These are phyloP conservation scores for Mycena sanguinolenta DNA, from an alignment of 768 basidiomycete genomes.

Conservation along the genomic window DNA sequence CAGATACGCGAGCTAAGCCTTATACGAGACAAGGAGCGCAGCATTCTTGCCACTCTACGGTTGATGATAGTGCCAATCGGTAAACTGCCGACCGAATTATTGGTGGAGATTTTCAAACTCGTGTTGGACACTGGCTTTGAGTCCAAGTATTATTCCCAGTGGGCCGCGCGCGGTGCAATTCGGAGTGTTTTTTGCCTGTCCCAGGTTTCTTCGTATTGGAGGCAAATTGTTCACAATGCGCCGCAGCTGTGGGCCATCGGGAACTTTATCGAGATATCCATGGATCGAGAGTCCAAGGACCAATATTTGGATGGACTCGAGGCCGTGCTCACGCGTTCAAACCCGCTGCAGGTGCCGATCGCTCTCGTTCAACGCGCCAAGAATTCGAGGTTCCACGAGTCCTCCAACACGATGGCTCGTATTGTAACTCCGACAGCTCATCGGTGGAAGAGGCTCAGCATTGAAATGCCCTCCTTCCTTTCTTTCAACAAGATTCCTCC, in stretches of 20 bases:
- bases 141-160: neutral
- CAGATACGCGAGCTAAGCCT: neutral
- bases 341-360: neutral
- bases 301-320: neutral
- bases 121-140: neutral
- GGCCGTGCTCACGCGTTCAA: neutral
- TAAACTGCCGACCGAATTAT: too few relatives aligned
- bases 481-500: neutral
- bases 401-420: too few relatives aligned
- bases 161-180: neutral
- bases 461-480: neutral
- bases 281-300: neutral
- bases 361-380: neutral
- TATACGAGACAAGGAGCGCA: conserved; percentile 1
- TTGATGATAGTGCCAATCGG: too few relatives aligned
- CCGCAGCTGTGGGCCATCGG: conserved; percentile 12
- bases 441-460: conserved; percentile 1
- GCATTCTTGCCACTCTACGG: neutral
- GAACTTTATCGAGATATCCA: neutral
- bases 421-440: neutral
- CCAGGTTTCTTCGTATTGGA: conserved; percentile 26
- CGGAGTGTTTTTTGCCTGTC: conserved; percentile 3
- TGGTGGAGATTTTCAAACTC: too few relatives aligned
- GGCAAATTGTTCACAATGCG: too few relatives aligned
- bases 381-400: too few relatives aligned